These are phyloP conservation scores for Syzygium jambos DNA, from an alignment of 345 rosid genomes.

Conservation along the genomic window DNA sequence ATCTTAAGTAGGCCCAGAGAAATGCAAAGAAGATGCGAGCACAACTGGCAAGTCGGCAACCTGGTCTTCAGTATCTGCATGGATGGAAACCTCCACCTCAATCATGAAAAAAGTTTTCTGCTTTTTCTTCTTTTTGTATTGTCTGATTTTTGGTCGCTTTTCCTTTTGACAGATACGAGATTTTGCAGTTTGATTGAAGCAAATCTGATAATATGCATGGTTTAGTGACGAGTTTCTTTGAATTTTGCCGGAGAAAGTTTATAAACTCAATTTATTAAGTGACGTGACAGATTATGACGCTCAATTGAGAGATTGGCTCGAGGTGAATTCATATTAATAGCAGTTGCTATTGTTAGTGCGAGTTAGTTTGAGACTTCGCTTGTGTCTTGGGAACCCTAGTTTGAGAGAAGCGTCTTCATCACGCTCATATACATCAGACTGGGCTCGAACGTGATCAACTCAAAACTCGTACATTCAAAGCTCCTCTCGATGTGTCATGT, in stretches of 20 bases:
- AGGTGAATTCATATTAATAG: not conserved
- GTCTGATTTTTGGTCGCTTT: not conserved
- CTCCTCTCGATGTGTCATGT: no score
- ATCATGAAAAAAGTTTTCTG: not conserved
- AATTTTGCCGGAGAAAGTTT: not conserved
- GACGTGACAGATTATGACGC: not conserved
- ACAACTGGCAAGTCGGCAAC: not conserved
- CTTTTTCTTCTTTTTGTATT: not conserved
- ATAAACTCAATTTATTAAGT: not conserved
- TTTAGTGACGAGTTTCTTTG: not conserved
- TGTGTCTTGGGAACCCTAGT: not conserved
- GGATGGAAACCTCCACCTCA: not conserved
- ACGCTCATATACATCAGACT: no score
- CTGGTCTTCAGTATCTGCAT: not conserved
- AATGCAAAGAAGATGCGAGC: not conserved
- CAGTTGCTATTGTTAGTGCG: not conserved
- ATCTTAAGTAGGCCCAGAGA: not conserved
- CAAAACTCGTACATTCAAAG: no score
- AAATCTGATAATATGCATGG: not conserved
- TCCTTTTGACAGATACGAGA: not conserved
- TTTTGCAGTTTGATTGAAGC: not conserved
- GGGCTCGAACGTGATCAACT: no score
- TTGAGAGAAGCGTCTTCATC: not conserved
- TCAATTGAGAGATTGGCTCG: not conserved
- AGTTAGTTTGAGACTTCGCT: no score